Base-by-base conservation (phyloP, 495 filamentous ascomycete genomes). In the Aspergillus homomorphus region DNA sequence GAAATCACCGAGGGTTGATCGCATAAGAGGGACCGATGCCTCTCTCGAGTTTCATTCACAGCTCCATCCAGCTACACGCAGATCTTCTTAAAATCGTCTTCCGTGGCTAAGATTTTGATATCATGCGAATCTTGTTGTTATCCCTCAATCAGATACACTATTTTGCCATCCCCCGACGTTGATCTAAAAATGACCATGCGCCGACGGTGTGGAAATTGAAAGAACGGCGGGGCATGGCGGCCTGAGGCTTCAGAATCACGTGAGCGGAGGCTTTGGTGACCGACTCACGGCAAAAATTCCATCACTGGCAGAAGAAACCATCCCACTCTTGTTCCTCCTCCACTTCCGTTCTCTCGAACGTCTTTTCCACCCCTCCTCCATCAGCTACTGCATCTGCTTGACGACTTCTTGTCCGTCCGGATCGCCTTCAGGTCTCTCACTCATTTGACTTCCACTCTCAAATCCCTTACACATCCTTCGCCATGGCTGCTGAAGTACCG, bases 401-500 rank as follows among this genome's bases (percentile, higher is more conserved):
- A 54, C 62, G 62, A 60, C 55, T 60, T 57, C 42, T 52, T 42
- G 59, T 51, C 18, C 30, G 14, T 23, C 22, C 42, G 22, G 30
- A 51, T 60, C 24, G 30, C 53, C 10, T 38, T 23, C 38, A 51
- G 10, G 54, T 54, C 12, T 28, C 26, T 48, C 26, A 26, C 38
- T 10, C 58, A 46, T 48, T 57, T 57, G 22, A 57, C 56, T 54
- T 16, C 24, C 26, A 24, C 49, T 53, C 42, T 24, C 54, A 54
- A 64, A 38, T 9, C 12, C 50, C 57, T 69, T 65, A 69, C 63
- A 73, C 66, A 76, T 65, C 62, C 57, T 66, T 62, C 72, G 79
- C 64, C 72, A 93, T 92, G 87, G 83, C 87, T 62, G 42, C 62
- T 18, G 21, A 66, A 76, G 54, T 86, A 51, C 82, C 84, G 50